phyloP scores from a whole-genome alignment of 2,329 filamentous ascomycete species.

The Xylariaceae sp. region DNA sequence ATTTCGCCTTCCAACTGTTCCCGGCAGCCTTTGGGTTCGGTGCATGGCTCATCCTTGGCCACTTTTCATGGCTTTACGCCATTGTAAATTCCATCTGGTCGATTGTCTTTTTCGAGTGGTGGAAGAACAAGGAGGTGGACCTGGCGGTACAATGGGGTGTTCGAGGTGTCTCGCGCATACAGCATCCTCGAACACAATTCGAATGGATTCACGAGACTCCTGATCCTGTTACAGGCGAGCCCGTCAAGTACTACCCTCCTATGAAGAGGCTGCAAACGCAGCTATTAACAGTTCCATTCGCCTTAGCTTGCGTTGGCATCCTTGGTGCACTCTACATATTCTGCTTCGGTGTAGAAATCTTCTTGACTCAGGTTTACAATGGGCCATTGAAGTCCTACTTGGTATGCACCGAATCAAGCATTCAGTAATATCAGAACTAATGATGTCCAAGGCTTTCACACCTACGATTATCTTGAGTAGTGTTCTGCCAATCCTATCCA shows the following conservation, averaged over 20 bases:
- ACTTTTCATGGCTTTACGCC: slow-evolving; percentile 79
- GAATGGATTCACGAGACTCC: slow-evolving; percentile 70
- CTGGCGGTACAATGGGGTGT: slow-evolving; percentile 86
- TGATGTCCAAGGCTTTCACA: slow-evolving; percentile 64
- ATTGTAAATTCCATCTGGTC: slow-evolving; percentile 79
- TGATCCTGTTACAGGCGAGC: slow-evolving; percentile 80
- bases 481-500: slow-evolving; percentile 72
- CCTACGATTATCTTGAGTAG: slow-evolving; percentile 85
- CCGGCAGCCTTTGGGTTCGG: slow-evolving; percentile 74
- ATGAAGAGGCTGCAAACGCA: slow-evolving; percentile 73
- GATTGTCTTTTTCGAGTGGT: slow-evolving; percentile 87
- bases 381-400: slow-evolving; percentile 83
- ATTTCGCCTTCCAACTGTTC: slow-evolving; percentile 81
- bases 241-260: slow-evolving; percentile 69
- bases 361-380: slow-evolving; percentile 89
- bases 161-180: slow-evolving; percentile 75
- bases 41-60: slow-evolving; percentile 77
- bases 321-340: slow-evolving; percentile 79
- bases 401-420: slow-evolving; percentile 44
- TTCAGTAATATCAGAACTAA: slow-evolving; percentile 8
- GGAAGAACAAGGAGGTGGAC: slow-evolving; percentile 90
- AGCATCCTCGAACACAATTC: slow-evolving; percentile 74
- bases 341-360: slow-evolving; percentile 91
- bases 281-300: slow-evolving; percentile 80
- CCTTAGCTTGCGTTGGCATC: slow-evolving; percentile 64